A percentile compares a stretch with the other conserved stretches of the same genome.
Conservation (phyloP, 495 filamentous ascomycete species). For the Penicillium mononematosum region DNA sequence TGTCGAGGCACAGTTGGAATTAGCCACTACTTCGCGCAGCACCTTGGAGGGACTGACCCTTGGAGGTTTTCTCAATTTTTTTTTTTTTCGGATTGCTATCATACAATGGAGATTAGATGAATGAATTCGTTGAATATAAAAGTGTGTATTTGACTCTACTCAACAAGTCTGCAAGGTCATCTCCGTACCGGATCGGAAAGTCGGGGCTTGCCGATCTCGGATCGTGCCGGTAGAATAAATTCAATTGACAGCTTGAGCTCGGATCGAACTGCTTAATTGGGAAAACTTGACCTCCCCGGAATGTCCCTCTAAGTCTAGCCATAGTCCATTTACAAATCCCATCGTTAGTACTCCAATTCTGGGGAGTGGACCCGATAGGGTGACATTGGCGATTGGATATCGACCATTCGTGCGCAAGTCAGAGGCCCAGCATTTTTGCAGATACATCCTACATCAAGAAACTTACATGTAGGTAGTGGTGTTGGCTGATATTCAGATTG, state of each 20-base stretch:
- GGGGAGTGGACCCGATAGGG: not conserved
- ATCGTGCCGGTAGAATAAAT: not conserved
- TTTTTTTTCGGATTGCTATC: not conserved
- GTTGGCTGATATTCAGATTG: not conserved
- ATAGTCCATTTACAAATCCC: not conserved
- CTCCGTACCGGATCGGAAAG: not conserved
- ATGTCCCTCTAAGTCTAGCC: not conserved
- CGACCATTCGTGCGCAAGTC: not conserved
- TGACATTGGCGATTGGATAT: not conserved
- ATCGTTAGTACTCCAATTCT: not conserved
- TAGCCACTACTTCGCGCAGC: not conserved
- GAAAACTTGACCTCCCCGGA: not conserved
- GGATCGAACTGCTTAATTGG: not conserved
- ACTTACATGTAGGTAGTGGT: not conserved
- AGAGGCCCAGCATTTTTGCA: not conserved
- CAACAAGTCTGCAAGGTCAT: too few relatives aligned
- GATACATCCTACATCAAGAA: too few relatives aligned
- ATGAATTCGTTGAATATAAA: not conserved
- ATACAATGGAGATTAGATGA: not conserved
- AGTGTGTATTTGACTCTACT: too few relatives aligned
- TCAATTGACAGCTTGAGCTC: too few relatives aligned
- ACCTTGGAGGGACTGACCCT: not conserved
- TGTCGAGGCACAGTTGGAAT: not conserved
- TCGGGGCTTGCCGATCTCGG: not conserved
- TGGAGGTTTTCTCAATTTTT: not conserved